Evolutionary conservation across 306 rosid species (phyloP).

Genomic region (Castanea sativa): DNA sequence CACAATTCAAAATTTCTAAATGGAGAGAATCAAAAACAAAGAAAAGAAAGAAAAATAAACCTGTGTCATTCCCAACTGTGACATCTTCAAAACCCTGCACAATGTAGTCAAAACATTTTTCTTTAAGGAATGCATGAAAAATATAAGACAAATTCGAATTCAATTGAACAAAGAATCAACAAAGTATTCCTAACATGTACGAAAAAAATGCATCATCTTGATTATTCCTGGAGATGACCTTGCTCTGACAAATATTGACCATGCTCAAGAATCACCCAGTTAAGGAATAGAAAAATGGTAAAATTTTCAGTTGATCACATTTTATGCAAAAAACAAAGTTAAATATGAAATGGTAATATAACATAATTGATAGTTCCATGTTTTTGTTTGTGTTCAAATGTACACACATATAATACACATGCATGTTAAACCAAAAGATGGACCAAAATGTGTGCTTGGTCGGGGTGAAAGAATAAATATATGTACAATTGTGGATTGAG

Average conservation of each 20-base stretch:
- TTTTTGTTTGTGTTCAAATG: background rate
- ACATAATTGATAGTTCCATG: background rate
- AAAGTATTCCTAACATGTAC: background rate
- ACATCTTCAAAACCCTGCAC: slow-evolving; percentile 66
- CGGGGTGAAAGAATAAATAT: background rate
- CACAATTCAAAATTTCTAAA: background rate
- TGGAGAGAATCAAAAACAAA: background rate
- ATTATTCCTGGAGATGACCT: background rate
- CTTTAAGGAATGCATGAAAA: slow-evolving; percentile 25
- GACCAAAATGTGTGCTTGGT: background rate
- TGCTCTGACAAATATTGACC: background rate
- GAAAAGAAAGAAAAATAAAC: slow-evolving; percentile 37
- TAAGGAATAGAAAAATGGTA: background rate
- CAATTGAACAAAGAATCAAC: background rate
- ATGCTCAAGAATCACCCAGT: background rate
- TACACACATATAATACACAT: background rate
- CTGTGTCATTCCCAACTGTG: slow-evolving; percentile 63
- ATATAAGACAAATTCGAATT: background rate
- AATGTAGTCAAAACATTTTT: slow-evolving; percentile 25
- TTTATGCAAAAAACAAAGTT: background rate
- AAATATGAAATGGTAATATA: background rate
- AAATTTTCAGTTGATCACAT: background rate
- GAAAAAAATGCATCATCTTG: background rate
- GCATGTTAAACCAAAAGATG: background rate
- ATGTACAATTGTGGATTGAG: background rate